Conservation (phyloP, 345 rosid genomes). For the Gossypium rotundifolium region DNA sequence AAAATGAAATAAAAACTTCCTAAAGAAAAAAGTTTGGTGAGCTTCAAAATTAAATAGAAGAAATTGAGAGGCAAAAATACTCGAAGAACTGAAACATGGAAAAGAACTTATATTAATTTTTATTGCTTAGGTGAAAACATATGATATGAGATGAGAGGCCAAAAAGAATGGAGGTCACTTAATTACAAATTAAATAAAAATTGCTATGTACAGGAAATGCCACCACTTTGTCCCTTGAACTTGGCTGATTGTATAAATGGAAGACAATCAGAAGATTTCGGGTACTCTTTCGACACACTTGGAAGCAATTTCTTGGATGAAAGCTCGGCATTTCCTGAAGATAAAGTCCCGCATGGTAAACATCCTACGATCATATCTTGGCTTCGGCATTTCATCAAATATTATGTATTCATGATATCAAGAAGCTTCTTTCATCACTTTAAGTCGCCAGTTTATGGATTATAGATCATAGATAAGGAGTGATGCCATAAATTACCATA, state of each 20-base stretch:
- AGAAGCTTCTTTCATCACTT: too few relatives aligned
- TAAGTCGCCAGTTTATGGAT: too few relatives aligned
- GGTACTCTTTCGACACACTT: constrained; percentile 1
- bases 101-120: not conserved
- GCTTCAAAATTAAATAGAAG: too few relatives aligned
- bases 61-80: too few relatives aligned
- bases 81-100: not conserved
- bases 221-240: not conserved
- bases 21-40: too few relatives aligned
- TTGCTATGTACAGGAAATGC: not conserved
- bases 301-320: not conserved
- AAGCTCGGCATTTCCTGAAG: constrained; percentile 24
- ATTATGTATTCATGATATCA: not conserved
- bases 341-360: not conserved
- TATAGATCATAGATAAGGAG: not conserved
- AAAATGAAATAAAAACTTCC: too few relatives aligned
- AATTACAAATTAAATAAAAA: not conserved
- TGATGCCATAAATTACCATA: not conserved
- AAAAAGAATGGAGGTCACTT: not conserved
- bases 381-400: not conserved
- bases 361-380: not conserved
- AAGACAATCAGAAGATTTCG: constrained; percentile 2
- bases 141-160: not conserved
- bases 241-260: not conserved
- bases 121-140: constrained; percentile 2